Conservation (phyloP, 2,329 filamentous ascomycete genomes). For the Mariannaea sp. region DNA sequence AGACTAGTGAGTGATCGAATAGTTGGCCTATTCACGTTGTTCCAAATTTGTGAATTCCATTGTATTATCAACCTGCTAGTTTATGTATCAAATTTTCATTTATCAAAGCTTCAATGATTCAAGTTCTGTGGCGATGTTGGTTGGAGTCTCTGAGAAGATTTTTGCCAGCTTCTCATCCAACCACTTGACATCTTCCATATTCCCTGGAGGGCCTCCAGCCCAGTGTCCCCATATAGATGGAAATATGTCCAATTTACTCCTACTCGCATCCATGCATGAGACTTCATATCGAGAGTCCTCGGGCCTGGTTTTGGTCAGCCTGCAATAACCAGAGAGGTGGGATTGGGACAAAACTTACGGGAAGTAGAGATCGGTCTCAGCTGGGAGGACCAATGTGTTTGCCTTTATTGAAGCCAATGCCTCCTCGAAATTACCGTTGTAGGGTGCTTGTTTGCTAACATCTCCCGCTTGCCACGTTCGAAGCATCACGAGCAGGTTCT, state of each 20-base stretch:
- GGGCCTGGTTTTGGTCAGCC: conserved; percentile 44
- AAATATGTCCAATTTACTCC: conserved; percentile 44
- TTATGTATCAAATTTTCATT: too few species aligned
- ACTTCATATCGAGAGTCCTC: conserved; percentile 81
- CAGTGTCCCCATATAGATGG: conserved; percentile 54
- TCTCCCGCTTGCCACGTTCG: conserved; percentile 80
- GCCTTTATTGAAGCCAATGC: conserved; percentile 73
- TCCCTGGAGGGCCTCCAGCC: conserved; percentile 73
- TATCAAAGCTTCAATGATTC: not conserved
- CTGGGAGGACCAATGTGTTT: conserved; percentile 71
- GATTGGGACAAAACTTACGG: too few species aligned
- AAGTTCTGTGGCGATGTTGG: not conserved
- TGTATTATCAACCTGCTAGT: too few species aligned
- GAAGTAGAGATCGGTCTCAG: conserved; percentile 79
- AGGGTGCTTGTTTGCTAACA: conserved; percentile 69
- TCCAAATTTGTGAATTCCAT: too few species aligned
- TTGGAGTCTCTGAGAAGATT: conserved; percentile 22
- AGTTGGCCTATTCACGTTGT: too few species aligned
- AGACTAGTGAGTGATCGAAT: too few species aligned
- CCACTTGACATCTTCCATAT: conserved; percentile 72
- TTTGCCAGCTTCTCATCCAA: conserved; percentile 56
- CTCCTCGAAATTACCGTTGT: conserved; percentile 67
- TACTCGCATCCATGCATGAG: conserved; percentile 45
- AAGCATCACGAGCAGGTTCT: conserved; percentile 76
- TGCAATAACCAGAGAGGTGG: rapidly evolving